These are phyloP conservation scores for Cardamine chenopodiifolia DNA, from an alignment of 345 rosid species.

Conservation along the genomic window DNA sequence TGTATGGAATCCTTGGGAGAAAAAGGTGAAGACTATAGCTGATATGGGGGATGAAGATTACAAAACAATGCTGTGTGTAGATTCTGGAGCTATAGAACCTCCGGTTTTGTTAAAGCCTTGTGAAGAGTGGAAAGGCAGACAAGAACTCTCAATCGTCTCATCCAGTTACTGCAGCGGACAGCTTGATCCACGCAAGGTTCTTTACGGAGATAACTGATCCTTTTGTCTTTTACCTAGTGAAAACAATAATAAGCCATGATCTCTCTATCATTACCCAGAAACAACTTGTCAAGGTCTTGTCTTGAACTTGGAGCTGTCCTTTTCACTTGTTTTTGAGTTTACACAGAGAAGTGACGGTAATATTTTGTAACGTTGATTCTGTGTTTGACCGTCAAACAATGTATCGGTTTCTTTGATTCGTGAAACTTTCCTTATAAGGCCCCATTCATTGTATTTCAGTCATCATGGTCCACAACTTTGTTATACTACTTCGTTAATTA, in stretches of 20 bases:
- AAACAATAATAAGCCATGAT: constrained; percentile 32
- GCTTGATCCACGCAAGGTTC: constrained; percentile 64
- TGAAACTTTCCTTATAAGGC: too few relatives aligned
- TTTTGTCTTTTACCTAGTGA: background rate
- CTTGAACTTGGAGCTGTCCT: constrained; percentile 33
- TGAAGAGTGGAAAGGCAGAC: constrained; percentile 32
- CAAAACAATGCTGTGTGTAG: constrained; percentile 51
- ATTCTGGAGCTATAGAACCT: constrained; percentile 38
- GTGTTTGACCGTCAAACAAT: too few relatives aligned
- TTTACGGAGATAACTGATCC: constrained; percentile 55
- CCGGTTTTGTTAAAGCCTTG: constrained; percentile 30
- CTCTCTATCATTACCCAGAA: constrained; percentile 13
- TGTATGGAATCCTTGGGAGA: constrained; percentile 61
- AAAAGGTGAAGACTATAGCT: constrained; percentile 43
- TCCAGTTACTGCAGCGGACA: constrained; percentile 36
- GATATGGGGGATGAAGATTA: constrained; percentile 55
- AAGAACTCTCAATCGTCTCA: constrained; percentile 15
- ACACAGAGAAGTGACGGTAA: constrained; percentile 20
- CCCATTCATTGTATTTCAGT: too few relatives aligned
- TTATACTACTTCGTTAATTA: background rate
- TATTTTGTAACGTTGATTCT: constrained; percentile 27
- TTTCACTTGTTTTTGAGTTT: constrained; percentile 7
- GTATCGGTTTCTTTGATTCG: too few relatives aligned
- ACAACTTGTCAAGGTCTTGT: too few relatives aligned
- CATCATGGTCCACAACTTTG: background rate